A percentile compares a stretch with the other conserved stretches of the same genome.
phyloP scores from a whole-genome alignment of 2,329 filamentous ascomycete genomes.

The Trichophaea hybrida region DNA sequence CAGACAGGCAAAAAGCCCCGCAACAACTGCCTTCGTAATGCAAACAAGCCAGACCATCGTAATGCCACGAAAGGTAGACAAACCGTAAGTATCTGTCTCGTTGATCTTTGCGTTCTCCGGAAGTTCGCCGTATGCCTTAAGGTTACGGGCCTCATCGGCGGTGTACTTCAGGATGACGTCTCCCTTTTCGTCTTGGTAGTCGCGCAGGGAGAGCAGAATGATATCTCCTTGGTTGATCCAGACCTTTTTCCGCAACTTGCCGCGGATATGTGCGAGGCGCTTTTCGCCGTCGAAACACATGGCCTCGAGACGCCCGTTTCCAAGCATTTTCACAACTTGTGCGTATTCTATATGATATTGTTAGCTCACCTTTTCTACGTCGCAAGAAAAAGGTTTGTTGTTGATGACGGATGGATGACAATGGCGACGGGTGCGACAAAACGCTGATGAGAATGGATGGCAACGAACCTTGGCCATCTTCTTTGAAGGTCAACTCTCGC shows the following conservation, averaged over 20 bases:
- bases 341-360: slow-evolving; percentile 48
- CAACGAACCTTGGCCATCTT: slow-evolving; percentile 70
- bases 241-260: slow-evolving; percentile 98
- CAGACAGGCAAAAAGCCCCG: no score
- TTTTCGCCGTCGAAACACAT: slow-evolving; percentile 91
- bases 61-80: neutral
- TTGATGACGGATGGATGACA: neutral
- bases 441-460: neutral
- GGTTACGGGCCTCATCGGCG: slow-evolving; percentile 81
- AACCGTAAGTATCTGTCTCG: slow-evolving; percentile 80
- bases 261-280: slow-evolving; percentile 71
- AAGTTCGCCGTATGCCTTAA: slow-evolving; percentile 95
- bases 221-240: slow-evolving; percentile 99
- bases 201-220: slow-evolving; percentile 71
- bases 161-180: slow-evolving; percentile 92
- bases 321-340: slow-evolving; percentile 88
- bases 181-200: slow-evolving; percentile 89
- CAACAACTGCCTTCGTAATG: neutral
- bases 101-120: slow-evolving; percentile 99
- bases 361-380: neutral
- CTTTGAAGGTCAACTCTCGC: slow-evolving; percentile 96
- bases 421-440: slow-evolving; percentile 1
- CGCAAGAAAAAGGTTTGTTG: neutral
- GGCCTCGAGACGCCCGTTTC: slow-evolving; percentile 84
- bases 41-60: no score